Conservation (phyloP, 2,329 filamentous ascomycete species). For the Boeremia lycopersici region DNA sequence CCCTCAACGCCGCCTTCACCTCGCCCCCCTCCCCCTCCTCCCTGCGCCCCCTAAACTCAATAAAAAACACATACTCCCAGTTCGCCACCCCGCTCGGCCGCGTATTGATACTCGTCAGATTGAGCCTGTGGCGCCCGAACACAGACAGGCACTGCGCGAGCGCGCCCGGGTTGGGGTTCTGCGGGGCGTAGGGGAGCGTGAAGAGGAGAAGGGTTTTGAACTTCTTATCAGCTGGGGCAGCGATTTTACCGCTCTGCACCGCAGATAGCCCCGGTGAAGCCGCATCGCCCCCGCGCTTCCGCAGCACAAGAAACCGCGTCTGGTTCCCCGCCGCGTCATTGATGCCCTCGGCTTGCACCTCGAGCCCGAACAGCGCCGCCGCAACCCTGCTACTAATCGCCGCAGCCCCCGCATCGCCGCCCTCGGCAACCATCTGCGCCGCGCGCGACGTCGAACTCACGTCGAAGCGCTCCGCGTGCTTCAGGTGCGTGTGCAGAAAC, state of each 20-base stretch:
- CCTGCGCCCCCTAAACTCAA: conserved; percentile 78
- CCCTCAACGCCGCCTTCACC: conserved; percentile 66
- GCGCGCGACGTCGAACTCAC: conserved; percentile 85
- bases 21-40: conserved; percentile 62
- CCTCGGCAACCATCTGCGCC: conserved; percentile 73
- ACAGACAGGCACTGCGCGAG: conserved; percentile 80
- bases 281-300: no score
- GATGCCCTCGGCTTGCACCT: conserved; percentile 71
- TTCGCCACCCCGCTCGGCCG: conserved; percentile 74
- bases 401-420: conserved; percentile 67
- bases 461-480: conserved; percentile 78
- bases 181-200: conserved; percentile 77
- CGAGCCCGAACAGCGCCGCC: conserved; percentile 69
- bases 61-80: conserved; percentile 95
- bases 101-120: conserved; percentile 89
- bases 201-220: conserved; percentile 79
- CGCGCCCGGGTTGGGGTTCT: conserved; percentile 78
- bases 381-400: conserved; percentile 81
- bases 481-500: conserved; percentile 74
- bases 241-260: no score
- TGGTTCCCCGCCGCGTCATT: conserved; percentile 77
- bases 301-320: conserved; percentile 77
- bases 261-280: no score
- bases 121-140: conserved; percentile 74
- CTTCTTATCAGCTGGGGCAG: background rate